Percentiles rank a stretch among this genome's conserved stretches.
phyloP scores from a whole-genome alignment of 148 eudicot species.

The Nepenthes gracilis region DNA sequence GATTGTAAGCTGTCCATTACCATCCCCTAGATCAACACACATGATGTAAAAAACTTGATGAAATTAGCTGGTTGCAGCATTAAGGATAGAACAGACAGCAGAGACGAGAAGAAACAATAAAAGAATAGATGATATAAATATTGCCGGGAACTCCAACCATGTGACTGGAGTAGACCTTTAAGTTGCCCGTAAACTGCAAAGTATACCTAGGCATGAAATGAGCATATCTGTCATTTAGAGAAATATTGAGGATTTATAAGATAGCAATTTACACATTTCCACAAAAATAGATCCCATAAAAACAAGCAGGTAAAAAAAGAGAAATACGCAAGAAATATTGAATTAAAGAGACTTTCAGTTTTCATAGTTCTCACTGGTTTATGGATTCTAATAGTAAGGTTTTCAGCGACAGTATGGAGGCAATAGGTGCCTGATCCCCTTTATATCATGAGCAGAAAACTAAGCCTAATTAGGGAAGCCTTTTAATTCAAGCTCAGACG shows the following conservation, averaged over 20 bases:
- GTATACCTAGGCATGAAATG: constrained; percentile 61
- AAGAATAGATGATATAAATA: neutral
- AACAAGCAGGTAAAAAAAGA: too few relatives aligned
- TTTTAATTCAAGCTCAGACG: too few relatives aligned
- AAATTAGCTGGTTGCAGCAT: neutral
- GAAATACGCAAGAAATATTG: too few relatives aligned
- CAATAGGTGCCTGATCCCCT: too few relatives aligned
- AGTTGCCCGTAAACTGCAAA: constrained; percentile 78
- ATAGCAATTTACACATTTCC: constrained; percentile 7
- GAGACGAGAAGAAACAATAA: neutral
- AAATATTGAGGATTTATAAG: constrained; percentile 12
- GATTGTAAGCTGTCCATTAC: constrained; percentile 50
- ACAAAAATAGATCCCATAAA: neutral
- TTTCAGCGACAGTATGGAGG: too few relatives aligned
- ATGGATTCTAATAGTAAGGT: too few relatives aligned
- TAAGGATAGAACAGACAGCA: neutral
- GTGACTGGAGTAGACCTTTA: constrained; percentile 45
- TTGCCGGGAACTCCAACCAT: constrained; percentile 42
- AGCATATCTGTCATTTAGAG: constrained; percentile 26
- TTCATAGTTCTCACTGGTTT: too few relatives aligned
- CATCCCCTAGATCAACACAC: constrained; percentile 26
- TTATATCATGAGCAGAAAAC: too few relatives aligned
- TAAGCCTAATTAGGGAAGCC: too few relatives aligned
- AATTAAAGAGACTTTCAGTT: too few relatives aligned
- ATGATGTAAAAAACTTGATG: neutral